phyloP scores from a whole-genome alignment of 129 eudicot genomes.

The Chrysanthemum seticuspe region DNA sequence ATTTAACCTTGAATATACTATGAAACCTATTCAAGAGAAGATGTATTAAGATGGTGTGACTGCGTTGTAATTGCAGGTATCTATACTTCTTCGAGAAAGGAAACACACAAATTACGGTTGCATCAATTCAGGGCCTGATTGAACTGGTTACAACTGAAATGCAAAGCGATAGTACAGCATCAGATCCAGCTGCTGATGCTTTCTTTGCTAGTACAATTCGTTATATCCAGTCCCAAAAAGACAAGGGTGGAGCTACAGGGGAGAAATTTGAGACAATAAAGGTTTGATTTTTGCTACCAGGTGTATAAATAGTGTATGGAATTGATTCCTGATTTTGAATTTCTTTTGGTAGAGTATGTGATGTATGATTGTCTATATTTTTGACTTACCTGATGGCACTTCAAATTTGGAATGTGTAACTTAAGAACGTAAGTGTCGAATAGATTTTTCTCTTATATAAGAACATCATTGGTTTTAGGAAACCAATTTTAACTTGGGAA shows the following conservation, averaged over 20 bases:
- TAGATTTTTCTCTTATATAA: constrained; percentile 27
- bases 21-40: not conserved
- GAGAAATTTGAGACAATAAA: constrained; percentile 74
- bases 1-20: too few species aligned
- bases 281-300: constrained; percentile 30
- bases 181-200: constrained; percentile 90
- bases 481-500: not conserved
- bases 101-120: constrained; percentile 74
- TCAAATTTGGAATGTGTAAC: constrained; percentile 12
- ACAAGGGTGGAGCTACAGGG: constrained; percentile 90
- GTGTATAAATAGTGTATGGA: constrained; percentile 24
- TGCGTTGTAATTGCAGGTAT: constrained; percentile 53
- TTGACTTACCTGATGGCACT: constrained; percentile 16
- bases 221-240: constrained; percentile 91
- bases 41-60: not conserved
- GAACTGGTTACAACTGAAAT: constrained; percentile 82
- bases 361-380: constrained; percentile 29
- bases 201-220: constrained; percentile 86
- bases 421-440: constrained; percentile 18
- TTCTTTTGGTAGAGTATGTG: constrained; percentile 18
- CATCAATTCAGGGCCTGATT: constrained; percentile 73
- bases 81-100: constrained; percentile 97
- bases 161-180: constrained; percentile 56
- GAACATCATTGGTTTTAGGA: constrained; percentile 19
- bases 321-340: constrained; percentile 13